Base-by-base conservation (phyloP, 2,329 filamentous ascomycete species). In the Xylaria sp. region DNA sequence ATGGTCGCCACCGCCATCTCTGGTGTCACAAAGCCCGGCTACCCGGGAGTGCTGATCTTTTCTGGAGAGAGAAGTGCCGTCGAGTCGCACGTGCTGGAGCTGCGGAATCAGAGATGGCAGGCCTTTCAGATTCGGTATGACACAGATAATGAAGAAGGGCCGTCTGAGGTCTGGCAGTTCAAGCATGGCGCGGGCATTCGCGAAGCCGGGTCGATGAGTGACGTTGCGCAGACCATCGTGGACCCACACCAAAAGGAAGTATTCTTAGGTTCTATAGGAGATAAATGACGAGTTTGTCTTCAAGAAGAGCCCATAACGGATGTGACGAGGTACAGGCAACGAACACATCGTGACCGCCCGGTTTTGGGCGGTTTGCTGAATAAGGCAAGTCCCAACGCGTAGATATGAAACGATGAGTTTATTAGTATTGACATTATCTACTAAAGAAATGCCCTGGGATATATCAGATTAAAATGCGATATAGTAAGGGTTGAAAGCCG, bases 51-150 rank as follows among this genome's bases (percentile, higher is more conserved):
- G 3, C 31, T 69, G 28, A 19, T 69, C 2, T 70, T 64, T 50
- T 68, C 67, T 12, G 69, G 67, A 15, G 60, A 59, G 40, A 52
- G 57, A 28, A 19, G 28, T 7, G 60, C 61, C 1, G 59, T 69
- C 11, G 62, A 66, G 37, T 54, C 64, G 9, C 68, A 69, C 19
- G 58, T 69, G 2, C 11, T 42, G 11, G 65, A 70, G 43, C 38
- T 69, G 14, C 49, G 68, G 21, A 62, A 42, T 19, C 66, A 70
- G 25, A 63, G 52, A 25, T 70, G 69, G 67, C 67, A 69, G 55
- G 69, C 67, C 8, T 70, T 71, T 33, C 66, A 71, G 60, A 43
- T 70, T 11, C 54, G 69, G 33, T 70, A 64, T 21, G 67, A 70
- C 21, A 64, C 53, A 15, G 65, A 63, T 4, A 65, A 67, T 40